Evolutionary conservation across 2,329 filamentous ascomycete species (phyloP).

Genomic region (Penicillium olsonii): DNA sequence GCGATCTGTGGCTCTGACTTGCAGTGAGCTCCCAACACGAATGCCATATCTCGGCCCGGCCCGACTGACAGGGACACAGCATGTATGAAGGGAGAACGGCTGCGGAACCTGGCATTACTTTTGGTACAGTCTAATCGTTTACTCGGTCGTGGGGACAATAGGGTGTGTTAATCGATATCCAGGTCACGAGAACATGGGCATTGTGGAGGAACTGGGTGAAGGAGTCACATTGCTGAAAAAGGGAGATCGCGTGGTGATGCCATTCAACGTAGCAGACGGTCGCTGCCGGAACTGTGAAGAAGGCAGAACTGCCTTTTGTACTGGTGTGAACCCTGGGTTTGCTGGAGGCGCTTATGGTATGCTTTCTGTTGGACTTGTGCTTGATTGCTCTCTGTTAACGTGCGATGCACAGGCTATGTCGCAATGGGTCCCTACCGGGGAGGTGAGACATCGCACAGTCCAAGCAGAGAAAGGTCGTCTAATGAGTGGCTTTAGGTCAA

Average conservation of each 20-base stretch:
- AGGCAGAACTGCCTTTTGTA: constrained; percentile 66
- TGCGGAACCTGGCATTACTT: constrained; percentile 62
- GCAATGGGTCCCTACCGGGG: constrained; percentile 48
- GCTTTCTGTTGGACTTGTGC: neutral
- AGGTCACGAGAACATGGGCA: constrained; percentile 63
- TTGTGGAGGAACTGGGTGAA: constrained; percentile 56
- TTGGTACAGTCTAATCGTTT: too few species aligned
- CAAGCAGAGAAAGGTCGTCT: neutral
- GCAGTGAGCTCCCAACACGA: constrained; percentile 30
- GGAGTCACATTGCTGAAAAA: constrained; percentile 64
- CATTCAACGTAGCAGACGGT: constrained; percentile 66
- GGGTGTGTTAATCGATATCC: neutral
- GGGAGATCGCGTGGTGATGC: constrained; percentile 65
- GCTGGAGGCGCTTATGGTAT: constrained; percentile 61
- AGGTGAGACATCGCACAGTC: constrained; percentile 30
- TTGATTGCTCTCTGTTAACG: neutral
- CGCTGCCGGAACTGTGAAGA: constrained; percentile 66
- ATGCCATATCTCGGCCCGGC: constrained; percentile 5
- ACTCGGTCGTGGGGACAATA: too few species aligned
- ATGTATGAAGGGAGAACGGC: constrained; percentile 69
- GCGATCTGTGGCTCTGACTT: constrained; percentile 59
- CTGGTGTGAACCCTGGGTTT: constrained; percentile 63
- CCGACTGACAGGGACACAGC: constrained; percentile 38
- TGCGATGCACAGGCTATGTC: constrained; percentile 48
- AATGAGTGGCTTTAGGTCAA: constrained; percentile 37